phyloP scores from a whole-genome alignment of 2,329 filamentous ascomycete species.

The Fusarium neocosmosporiellum region DNA sequence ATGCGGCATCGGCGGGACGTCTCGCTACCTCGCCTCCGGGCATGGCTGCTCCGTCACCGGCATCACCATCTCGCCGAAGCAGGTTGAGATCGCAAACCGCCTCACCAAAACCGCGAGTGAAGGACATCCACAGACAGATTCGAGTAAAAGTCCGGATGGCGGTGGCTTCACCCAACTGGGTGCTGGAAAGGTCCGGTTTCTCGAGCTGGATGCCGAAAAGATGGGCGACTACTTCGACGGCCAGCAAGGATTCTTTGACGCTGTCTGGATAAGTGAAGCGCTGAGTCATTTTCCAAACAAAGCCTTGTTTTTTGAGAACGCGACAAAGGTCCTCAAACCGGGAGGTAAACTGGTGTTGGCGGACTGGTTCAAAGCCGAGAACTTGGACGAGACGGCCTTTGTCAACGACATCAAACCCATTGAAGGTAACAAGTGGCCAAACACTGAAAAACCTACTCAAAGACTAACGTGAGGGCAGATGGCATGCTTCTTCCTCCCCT shows the following conservation, averaged over 20 bases:
- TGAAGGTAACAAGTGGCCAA: conserved; percentile 54
- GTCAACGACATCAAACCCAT: conserved; percentile 68
- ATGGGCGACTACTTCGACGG: conserved; percentile 64
- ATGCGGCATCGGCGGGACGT: conserved; percentile 70
- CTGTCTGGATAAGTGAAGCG: conserved; percentile 72
- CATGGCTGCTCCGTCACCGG: conserved; percentile 66
- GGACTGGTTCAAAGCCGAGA: conserved; percentile 70
- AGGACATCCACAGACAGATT: conserved; percentile 41
- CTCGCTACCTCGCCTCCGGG: conserved; percentile 64
- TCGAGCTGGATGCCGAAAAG: conserved; percentile 71
- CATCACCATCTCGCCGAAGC: conserved; percentile 69
- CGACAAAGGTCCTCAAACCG: conserved; percentile 57
- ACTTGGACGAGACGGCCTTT: conserved; percentile 56
- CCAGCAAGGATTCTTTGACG: conserved; percentile 58
- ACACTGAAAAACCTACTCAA: neutral
- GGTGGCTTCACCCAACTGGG: conserved; percentile 54
- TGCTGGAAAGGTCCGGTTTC: conserved; percentile 61
- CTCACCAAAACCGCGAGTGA: conserved; percentile 51
- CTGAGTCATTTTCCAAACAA: conserved; percentile 71
- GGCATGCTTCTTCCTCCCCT: conserved; percentile 71
- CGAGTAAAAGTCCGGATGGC: conserved; percentile 23
- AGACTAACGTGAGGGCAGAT: conserved; percentile 49
- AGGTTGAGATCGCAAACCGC: conserved; percentile 68
- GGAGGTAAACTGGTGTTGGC: conserved; percentile 67
- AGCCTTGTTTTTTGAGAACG: conserved; percentile 67